Percentiles rank a stretch among this genome's conserved stretches.
Evolutionary conservation across 1,139 yeast genomes (phyloP).

Genomic region (Saccharomyces pastorianus): DNA sequence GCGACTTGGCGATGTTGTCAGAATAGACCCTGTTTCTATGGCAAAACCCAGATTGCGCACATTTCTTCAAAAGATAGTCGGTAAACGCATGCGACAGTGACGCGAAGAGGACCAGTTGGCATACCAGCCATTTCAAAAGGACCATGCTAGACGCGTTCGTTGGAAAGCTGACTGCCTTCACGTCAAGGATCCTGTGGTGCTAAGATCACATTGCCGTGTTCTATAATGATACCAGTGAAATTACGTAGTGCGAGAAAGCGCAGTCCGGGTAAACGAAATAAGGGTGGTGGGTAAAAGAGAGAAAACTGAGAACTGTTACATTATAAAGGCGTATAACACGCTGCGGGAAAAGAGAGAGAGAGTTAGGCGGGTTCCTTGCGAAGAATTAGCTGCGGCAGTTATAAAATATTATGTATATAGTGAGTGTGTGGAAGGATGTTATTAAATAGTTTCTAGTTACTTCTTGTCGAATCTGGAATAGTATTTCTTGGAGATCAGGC

Average conservation of each 20-base stretch:
- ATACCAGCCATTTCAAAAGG: neutral
- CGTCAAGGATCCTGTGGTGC: too few species aligned
- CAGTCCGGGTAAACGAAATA: neutral
- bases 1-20: constrained; percentile 34
- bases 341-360: too few species aligned
- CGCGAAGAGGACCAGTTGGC: constrained; percentile 2
- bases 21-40: constrained; percentile 72
- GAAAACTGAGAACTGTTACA: neutral
- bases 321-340: too few species aligned
- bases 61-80: constrained; percentile 56
- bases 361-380: neutral
- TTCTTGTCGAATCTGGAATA: constrained; percentile 45
- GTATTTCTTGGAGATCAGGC: constrained; percentile 44
- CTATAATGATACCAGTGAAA: too few species aligned
- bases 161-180: too few species aligned
- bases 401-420: neutral
- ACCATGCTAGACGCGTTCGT: neutral
- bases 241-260: too few species aligned
- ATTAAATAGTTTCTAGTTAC: constrained; percentile 1
- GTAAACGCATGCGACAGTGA: constrained; percentile 17
- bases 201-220: too few species aligned
- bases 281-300: too few species aligned
- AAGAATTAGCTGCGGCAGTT: neutral
- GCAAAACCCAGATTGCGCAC: constrained; percentile 82
- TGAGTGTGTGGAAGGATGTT: neutral